Conservation (phyloP, 306 rosid genomes). For the apple (Malus domestica) region ASM211411v1 NC_041799.1:22570001-22570500, state of each 20-base stretch:
- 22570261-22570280: constrained; percentile 7
- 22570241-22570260: not conserved
- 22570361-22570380: too few species aligned
- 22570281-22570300: not conserved
- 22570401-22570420: not conserved
- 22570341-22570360: not conserved
- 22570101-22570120: not conserved
- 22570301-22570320: not conserved
- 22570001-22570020: not conserved
- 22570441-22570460: not conserved
- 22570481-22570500: too few species aligned
- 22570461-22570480: too few species aligned
- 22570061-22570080: not conserved
- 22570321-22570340: not conserved
- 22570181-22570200: not conserved
- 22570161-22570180: not conserved
- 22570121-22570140: constrained; percentile 1
- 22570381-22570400: not conserved
- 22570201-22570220: not conserved
- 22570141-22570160: not conserved
- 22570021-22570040: not conserved
- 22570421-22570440: too few species aligned
- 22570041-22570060: not conserved
- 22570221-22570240: not conserved
- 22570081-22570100: not conserved